Evolutionary conservation across 768 basidiomycete genomes (phyloP).

Genomic region (Boletus bicolor): DNA sequence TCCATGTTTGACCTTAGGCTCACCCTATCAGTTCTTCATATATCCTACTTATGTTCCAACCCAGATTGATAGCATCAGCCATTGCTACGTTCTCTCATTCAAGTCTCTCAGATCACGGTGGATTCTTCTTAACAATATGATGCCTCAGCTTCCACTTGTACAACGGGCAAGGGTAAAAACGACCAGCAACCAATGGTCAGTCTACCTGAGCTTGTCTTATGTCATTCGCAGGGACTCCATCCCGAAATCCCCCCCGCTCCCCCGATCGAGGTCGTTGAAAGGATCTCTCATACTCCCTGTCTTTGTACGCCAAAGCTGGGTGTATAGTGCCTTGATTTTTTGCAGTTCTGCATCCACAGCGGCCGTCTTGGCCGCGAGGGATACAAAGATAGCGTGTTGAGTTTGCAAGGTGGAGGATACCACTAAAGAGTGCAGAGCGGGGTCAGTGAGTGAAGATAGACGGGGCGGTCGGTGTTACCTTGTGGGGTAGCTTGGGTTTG

Average conservation of each 20-base stretch:
- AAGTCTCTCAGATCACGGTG: background rate
- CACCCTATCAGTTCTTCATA: background rate
- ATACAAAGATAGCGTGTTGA: slow-evolving; percentile 73
- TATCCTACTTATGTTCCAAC: background rate
- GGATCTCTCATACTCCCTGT: slow-evolving; percentile 84
- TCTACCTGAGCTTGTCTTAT: slow-evolving; percentile 7
- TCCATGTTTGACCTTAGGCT: background rate
- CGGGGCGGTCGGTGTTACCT: slow-evolving; percentile 38
- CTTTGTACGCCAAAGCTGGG: slow-evolving; percentile 73
- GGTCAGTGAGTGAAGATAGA: background rate
- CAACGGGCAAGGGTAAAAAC: background rate
- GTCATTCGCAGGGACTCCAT: slow-evolving; percentile 31
- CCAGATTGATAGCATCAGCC: background rate
- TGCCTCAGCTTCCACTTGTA: background rate
- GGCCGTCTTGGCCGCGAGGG: slow-evolving; percentile 75
- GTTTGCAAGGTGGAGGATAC: slow-evolving; percentile 76
- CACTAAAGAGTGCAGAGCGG: slow-evolving; percentile 37
- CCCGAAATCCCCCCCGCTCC: slow-evolving; percentile 43
- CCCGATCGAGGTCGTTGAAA: slow-evolving; percentile 54
- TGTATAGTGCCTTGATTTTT: slow-evolving; percentile 71
- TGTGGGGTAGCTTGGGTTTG: slow-evolving; percentile 73
- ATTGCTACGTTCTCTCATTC: background rate
- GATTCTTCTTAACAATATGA: background rate
- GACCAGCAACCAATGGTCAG: background rate
- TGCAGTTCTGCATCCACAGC: slow-evolving; percentile 70